Percentiles rank a stretch among this genome's conserved stretches.
These are phyloP conservation scores for Boletus huronensis DNA, from an alignment of 768 basidiomycete species.

Conservation along the genomic window DNA sequence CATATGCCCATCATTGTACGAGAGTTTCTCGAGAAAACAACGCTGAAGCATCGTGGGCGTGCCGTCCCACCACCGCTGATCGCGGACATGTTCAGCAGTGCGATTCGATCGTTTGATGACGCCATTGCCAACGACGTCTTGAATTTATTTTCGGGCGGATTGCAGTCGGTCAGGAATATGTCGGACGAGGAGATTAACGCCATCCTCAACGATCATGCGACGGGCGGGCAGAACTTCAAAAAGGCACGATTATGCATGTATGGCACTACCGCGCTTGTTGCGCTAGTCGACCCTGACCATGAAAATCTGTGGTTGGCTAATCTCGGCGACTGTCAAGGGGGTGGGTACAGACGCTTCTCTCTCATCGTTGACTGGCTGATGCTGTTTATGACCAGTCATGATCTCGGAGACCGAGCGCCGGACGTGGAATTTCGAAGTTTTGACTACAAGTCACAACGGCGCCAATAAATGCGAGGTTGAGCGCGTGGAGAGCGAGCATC, in stretches of 20 bases:
- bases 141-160: conserved; percentile 55
- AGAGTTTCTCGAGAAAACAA: conserved; percentile 49
- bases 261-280: conserved; percentile 72
- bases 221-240: conserved; percentile 56
- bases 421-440: conserved; percentile 55
- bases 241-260: conserved; percentile 74
- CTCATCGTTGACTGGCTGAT: not conserved
- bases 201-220: conserved; percentile 62
- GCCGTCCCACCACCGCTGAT: conserved; percentile 47
- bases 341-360: conserved; percentile 37
- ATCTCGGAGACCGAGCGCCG: conserved; percentile 45
- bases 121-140: conserved; percentile 66
- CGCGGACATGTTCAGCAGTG: conserved; percentile 52
- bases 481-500: conserved; percentile 61
- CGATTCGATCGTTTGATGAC: conserved; percentile 60
- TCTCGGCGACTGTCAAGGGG: conserved; percentile 76
- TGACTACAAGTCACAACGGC: conserved; percentile 71
- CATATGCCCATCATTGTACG: conserved; percentile 66
- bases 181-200: conserved; percentile 53
- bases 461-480: conserved; percentile 63
- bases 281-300: conserved; percentile 66
- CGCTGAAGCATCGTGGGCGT: conserved; percentile 36
- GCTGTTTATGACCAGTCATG: conserved; percentile 40
- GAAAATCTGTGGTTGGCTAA: conserved; percentile 77
- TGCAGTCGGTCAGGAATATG: conserved; percentile 47